Evolutionary conservation across 2,329 filamentous ascomycete species (phyloP), one percentile per base, ranked within the genome.

Genomic region (Nigrograna mackinnonii): DNA sequence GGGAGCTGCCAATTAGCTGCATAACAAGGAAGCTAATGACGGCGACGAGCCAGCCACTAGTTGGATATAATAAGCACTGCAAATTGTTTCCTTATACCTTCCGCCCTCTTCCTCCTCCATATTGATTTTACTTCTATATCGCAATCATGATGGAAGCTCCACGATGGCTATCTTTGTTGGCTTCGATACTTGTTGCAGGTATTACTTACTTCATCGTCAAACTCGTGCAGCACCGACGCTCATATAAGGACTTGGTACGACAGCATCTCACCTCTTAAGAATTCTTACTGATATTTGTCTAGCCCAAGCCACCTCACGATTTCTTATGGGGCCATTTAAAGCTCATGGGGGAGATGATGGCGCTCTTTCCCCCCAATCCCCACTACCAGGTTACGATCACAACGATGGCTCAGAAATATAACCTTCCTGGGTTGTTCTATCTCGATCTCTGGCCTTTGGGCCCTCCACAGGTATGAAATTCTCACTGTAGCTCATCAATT

Each of bases 361-460:
- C 17, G 12, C 20, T 39, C 9, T 31, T 39, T 9, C 37, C 26
- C 16, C 5, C 11, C 12, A 13, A 14, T n/a, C 11, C 18, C 19
- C 32, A 22, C 16, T 14, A 9, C 9, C 18, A 35, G 12, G 9
- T 12, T 19, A 20, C 17, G 17, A 45, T 64, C 16, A 59, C 63
- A 1, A 59, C 64, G 11, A 54, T 75, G 24, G 57, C 59, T 22
- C 58, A 66, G 24, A 56, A 66, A 33, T 66, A 67, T 44, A 50
- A 66, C n/a, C 43, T 67, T 12, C 60, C 60, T 1, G 52, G 59
- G 6, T 47, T 68, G 19, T 76, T 71, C 52, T 76, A 75, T 45
- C 38, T 76, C 4, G 73, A 77, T 45, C 42, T 71, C 3, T 77
- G 73, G 72, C 74, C 74, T 0, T 30, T 71, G 5, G 61, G 58